Conservation (phyloP, 2,329 filamentous ascomycete species). For the Botryotinia globosa region DNA sequence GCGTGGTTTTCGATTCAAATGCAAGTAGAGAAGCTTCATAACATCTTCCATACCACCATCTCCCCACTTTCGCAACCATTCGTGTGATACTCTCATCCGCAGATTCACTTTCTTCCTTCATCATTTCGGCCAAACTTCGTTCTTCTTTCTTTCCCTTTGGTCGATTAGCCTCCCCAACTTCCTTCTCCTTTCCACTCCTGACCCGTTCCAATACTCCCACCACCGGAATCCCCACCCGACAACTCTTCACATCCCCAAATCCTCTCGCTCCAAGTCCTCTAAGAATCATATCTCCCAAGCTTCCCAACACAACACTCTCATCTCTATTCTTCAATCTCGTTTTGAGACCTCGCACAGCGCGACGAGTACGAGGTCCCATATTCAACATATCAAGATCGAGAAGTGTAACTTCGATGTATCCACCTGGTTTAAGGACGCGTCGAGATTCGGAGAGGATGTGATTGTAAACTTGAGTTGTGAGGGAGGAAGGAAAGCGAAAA, state of each 20-base stretch:
- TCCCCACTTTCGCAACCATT: slow-evolving; percentile 85
- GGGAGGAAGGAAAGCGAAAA: slow-evolving; percentile 71
- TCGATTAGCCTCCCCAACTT: slow-evolving; percentile 35
- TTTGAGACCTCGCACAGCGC: slow-evolving; percentile 68
- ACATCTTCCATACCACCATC: slow-evolving; percentile 95
- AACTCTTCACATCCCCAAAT: slow-evolving; percentile 70
- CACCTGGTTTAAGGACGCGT: slow-evolving; percentile 73
- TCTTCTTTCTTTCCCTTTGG: slow-evolving; percentile 40
- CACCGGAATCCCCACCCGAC: slow-evolving; percentile 74
- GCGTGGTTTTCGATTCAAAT: not conserved
- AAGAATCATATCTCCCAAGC: slow-evolving; percentile 59
- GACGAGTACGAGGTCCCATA: slow-evolving; percentile 70
- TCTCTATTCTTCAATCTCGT: slow-evolving; percentile 63
- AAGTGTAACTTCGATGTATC: slow-evolving; percentile 74
- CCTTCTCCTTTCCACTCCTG: slow-evolving; percentile 8
- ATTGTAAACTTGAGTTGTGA: slow-evolving; percentile 65
- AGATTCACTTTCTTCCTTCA: slow-evolving; percentile 64
- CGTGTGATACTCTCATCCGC: slow-evolving; percentile 85
- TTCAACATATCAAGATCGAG: slow-evolving; percentile 79
- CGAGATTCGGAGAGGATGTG: slow-evolving; percentile 72
- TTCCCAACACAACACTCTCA: slow-evolving; percentile 58
- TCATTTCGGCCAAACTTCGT: slow-evolving; percentile 64
- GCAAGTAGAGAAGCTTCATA: slow-evolving; percentile 58
- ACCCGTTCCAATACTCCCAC: slow-evolving; percentile 48
- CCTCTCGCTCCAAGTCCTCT: slow-evolving; percentile 65